Conservation (phyloP, 1,139 yeast genomes). For the Blastobotrys proliferans region DNA sequence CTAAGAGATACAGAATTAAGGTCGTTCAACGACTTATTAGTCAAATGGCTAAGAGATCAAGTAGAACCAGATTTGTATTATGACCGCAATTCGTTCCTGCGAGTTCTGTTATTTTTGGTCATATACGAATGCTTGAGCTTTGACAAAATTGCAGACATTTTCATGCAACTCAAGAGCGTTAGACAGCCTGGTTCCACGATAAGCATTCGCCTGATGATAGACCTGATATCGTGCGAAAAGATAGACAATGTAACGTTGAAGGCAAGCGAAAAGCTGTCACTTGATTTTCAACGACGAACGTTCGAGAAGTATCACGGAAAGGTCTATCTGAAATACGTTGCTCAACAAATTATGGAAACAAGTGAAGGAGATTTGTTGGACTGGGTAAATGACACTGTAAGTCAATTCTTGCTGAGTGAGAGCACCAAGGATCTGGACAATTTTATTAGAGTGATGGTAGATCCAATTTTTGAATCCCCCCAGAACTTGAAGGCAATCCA, state of each 20-base stretch:
- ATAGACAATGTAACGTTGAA: conserved; percentile 16
- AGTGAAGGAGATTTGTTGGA: conserved; percentile 9
- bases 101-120: conserved; percentile 33
- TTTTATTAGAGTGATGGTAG: conserved; percentile 20
- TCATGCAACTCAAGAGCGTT: conserved; percentile 27
- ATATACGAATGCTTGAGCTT: conserved; percentile 38
- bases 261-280: conserved; percentile 24
- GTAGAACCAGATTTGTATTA: conserved; percentile 24
- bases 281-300: conserved; percentile 25
- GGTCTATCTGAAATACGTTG: conserved; percentile 24
- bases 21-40: conserved; percentile 23
- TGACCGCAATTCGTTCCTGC: conserved; percentile 26
- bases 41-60: conserved; percentile 27
- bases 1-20: conserved; percentile 24
- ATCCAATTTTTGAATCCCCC: conserved; percentile 22
- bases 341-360: conserved; percentile 22
- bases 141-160: conserved; percentile 33
- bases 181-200: conserved; percentile 18
- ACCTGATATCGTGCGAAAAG: conserved; percentile 18
- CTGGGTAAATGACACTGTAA: conserved; percentile 12
- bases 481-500: conserved; percentile 17
- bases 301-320: conserved; percentile 24
- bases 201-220: conserved; percentile 19
- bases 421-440: conserved; percentile 17
- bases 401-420: conserved; percentile 20